A percentile compares a stretch with the other conserved stretches of the same genome.
phyloP scores from a whole-genome alignment of 2,329 filamentous ascomycete genomes.

The Penicillium decumbens region DNA sequence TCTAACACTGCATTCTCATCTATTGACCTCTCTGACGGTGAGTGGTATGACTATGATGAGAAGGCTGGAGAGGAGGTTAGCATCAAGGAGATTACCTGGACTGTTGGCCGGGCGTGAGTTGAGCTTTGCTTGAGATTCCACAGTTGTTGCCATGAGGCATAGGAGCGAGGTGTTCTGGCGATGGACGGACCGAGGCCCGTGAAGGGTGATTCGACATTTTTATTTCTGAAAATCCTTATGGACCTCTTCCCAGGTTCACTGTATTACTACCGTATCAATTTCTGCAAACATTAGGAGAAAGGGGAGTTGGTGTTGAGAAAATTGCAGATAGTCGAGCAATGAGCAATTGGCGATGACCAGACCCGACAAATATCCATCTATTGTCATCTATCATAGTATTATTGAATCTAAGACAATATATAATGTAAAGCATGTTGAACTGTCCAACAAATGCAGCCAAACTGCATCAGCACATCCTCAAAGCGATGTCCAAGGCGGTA shows the following conservation, averaged over 20 bases:
- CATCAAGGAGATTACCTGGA: constrained; percentile 84
- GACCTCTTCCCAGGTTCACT: not conserved
- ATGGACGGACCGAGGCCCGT: not conserved
- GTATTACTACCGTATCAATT: not conserved
- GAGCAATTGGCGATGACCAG: not conserved
- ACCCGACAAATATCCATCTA: not conserved
- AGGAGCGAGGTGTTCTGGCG: not conserved
- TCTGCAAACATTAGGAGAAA: not conserved
- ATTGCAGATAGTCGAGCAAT: not conserved
- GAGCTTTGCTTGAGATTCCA: not conserved
- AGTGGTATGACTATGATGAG: constrained; percentile 98
- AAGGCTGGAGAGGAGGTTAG: constrained; percentile 88
- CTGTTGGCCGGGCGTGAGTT: constrained; percentile 65
- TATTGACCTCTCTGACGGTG: constrained; percentile 80
- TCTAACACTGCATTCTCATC: constrained; percentile 74
- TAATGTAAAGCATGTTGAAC: not conserved
- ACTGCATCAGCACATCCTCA: not conserved
- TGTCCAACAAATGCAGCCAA: not conserved
- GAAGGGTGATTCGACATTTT: not conserved
- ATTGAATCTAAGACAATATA: not conserved
- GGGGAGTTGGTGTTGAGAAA: not conserved
- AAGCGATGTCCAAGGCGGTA: constrained; percentile 24
- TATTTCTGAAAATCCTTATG: not conserved
- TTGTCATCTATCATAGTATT: not conserved
- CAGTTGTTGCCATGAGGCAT: not conserved